Evolutionary conservation across 2,329 filamentous ascomycete species (phyloP), one percentile per base, ranked within the genome.

Genomic region (Verticillium tricorpus): DNA sequence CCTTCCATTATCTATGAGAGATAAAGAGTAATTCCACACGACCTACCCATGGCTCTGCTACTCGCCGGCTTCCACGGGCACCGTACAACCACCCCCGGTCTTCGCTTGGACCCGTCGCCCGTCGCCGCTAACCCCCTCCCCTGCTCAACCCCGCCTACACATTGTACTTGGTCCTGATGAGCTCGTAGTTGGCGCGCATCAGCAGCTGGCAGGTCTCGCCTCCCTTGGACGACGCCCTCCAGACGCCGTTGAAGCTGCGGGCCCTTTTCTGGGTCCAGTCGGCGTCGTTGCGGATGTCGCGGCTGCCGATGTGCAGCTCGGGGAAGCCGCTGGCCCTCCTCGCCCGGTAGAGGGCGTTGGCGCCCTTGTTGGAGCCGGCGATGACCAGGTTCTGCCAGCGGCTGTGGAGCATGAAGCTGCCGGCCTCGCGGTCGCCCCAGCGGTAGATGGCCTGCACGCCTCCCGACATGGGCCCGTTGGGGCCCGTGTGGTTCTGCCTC

Each of bases 191-290:
- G 54, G 28, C 28, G 25, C 54, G 54, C 54, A 34, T 55, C 52
- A 55, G 52, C 28, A 56, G 54, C 28, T 56, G 54, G 54, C 54
- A 56, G 28, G 54, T 56, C 54, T 56, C 54, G 25, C 54, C 54
- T 56, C 54, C 54, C 54, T 56, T 56, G 17, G 54, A 56, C 12
- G 54, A 56, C 54, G 54, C 54, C 54, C 54, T 56, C 54, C 54
- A 56, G 12, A 31, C 14, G 28, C 54, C 54, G 28, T 34, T 56
- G 54, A 56, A 56, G 12, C 17, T 34, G 14, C 54, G 54, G 28
- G 54, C 54, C 54, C 54, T 56, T 15, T 56, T 56, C 54, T 56
- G 54, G 54, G 54, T 56, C 54, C 54, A 56, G 54, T 56, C 54
- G 25, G 54, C 54, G 17, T 56, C 54, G 28, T 56, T 56, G 11